A percentile compares a stretch with the other conserved stretches of the same genome.
These are phyloP conservation scores for Plectosphaerella sp. DNA, from an alignment of 2,329 filamentous ascomycete genomes.

Conservation along the genomic window DNA sequence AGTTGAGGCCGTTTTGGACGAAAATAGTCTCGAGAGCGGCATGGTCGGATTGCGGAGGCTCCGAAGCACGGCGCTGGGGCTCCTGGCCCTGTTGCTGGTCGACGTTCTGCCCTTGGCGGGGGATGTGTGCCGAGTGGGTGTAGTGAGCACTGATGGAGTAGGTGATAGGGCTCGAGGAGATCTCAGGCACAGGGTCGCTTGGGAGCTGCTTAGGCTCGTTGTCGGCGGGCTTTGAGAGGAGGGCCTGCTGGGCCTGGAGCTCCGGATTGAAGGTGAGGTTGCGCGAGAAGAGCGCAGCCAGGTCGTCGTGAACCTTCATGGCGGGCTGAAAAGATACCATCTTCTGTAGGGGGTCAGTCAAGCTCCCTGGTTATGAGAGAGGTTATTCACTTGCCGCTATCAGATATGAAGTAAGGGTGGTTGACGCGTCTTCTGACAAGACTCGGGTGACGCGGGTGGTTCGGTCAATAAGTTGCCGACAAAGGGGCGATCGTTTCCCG, in stretches of 20 bases:
- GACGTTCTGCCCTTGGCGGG: conserved; percentile 28
- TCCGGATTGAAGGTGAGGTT: conserved; percentile 63
- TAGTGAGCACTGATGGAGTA: conserved; percentile 83
- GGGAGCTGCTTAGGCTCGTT: conserved; percentile 17
- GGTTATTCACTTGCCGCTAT: too few relatives aligned
- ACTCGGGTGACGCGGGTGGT: too few relatives aligned
- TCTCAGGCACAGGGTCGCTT: conserved; percentile 22
- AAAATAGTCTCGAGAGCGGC: conserved; percentile 55
- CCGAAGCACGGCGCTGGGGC: conserved; percentile 42
- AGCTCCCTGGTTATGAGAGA: neutral
- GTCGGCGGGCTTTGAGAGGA: neutral
- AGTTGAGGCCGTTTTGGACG: conserved; percentile 64
- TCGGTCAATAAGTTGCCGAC: neutral
- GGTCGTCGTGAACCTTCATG: conserved; percentile 73
- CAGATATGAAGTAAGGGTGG: too few relatives aligned
- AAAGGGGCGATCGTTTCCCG: neutral
- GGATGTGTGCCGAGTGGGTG: conserved; percentile 70
- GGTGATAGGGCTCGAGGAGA: conserved; percentile 43
- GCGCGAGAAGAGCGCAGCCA: conserved; percentile 72
- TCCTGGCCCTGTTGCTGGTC: conserved; percentile 25
- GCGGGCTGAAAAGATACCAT: conserved; percentile 35
- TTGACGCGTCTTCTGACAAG: too few relatives aligned
- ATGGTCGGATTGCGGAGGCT: conserved; percentile 43
- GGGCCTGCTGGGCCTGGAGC: conserved; percentile 15
- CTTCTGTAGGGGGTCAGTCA: conserved; percentile 12